A percentile compares a stretch with the other conserved stretches of the same genome.
These are phyloP conservation scores for Emergomyces africanus DNA, from an alignment of 2,329 filamentous ascomycete genomes.

Conservation along the genomic window DNA sequence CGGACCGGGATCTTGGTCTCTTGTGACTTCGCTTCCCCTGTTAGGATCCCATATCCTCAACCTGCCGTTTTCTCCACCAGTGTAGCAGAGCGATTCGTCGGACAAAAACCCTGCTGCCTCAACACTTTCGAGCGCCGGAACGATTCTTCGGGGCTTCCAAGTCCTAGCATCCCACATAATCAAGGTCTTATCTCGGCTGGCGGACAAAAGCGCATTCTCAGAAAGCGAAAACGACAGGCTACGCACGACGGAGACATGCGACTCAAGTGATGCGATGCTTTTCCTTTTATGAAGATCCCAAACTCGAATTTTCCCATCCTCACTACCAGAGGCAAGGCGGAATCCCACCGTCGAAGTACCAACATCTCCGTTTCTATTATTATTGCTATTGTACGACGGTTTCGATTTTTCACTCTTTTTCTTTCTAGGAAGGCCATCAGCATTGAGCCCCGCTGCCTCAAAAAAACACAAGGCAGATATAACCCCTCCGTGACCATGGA, in stretches of 20 bases:
- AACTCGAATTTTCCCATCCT: slow-evolving; percentile 82
- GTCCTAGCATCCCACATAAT: slow-evolving; percentile 80
- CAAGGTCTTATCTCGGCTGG: slow-evolving; percentile 82
- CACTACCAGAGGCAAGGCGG: slow-evolving; percentile 76
- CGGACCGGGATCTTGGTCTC: slow-evolving; percentile 50
- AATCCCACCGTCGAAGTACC: slow-evolving; percentile 46
- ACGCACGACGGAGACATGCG: slow-evolving; percentile 91
- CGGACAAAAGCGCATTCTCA: slow-evolving; percentile 66
- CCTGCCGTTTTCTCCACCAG: slow-evolving; percentile 71
- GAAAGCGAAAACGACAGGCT: slow-evolving; percentile 66
- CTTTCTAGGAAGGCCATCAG: slow-evolving; percentile 24
- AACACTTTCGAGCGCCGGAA: slow-evolving; percentile 73
- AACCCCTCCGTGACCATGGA: slow-evolving; percentile 82
- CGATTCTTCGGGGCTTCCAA: slow-evolving; percentile 71
- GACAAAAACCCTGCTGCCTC: slow-evolving; percentile 72
- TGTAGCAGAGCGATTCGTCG: slow-evolving; percentile 60
- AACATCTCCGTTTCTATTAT: slow-evolving; percentile 26
- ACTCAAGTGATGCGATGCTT: slow-evolving; percentile 65
- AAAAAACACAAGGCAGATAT: slow-evolving; percentile 90
- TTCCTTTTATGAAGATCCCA: slow-evolving; percentile 84
- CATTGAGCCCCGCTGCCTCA: slow-evolving; percentile 45
- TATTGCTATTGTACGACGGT: slow-evolving; percentile 22
- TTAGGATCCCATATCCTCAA: slow-evolving; percentile 74
- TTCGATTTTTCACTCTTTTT: slow-evolving; percentile 35
- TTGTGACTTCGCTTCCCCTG: slow-evolving; percentile 64